Base-by-base conservation (phyloP, 805 yeast species). In the Saccharomycopsis fibuligera region DNA sequence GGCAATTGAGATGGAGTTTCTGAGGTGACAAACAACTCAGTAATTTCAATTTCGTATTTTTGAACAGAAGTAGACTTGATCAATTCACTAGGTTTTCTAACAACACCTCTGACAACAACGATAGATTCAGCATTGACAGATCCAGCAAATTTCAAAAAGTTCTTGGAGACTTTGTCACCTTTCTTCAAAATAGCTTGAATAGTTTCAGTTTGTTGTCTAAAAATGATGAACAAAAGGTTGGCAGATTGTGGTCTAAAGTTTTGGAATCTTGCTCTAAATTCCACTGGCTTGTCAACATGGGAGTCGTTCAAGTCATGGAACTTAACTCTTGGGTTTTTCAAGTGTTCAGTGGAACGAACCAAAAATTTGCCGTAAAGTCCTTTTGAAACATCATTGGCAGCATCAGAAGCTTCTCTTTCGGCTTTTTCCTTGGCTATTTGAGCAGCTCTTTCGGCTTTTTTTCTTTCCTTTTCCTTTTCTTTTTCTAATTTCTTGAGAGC, bases 81-180 rank as follows among this genome's bases (percentile, higher is more conserved):
- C 51, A 81, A 79, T 63, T 88, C 97, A 21, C 81, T 89, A 47
- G 91, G 89, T 60, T 88, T 88, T 57, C 69, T 79, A 39, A 91
- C 91, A 21, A 67, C 65, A 68, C 99, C 99, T 59, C 82, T 81
- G 25, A 93, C 96, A 44, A 93, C 70, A 14, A 93, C 97, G 67
- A 93, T 91, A 42, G 93, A 79, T 70, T 93, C 99, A 59, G 86
- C 74, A 62, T 80, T 85, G 63, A 93, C 76, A 31, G 85, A 71
- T 35, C 91, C 86, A 24, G 89, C 84, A 96, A 96, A 93, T 70
- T 93, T 93, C 57, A 90, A 95, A 91, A 93, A 86, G 66, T 85
- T 96, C 70, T 93, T 93, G 45, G 96, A 86, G 42, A 93, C 75
- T 54, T 80, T 81, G 60, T 79, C 78, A 60, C 84, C 80, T 53